Percentiles rank a stretch among this genome's conserved stretches.
phyloP scores from a whole-genome alignment of 2,329 filamentous ascomycete species.

The Lithohypha guttulata region DNA sequence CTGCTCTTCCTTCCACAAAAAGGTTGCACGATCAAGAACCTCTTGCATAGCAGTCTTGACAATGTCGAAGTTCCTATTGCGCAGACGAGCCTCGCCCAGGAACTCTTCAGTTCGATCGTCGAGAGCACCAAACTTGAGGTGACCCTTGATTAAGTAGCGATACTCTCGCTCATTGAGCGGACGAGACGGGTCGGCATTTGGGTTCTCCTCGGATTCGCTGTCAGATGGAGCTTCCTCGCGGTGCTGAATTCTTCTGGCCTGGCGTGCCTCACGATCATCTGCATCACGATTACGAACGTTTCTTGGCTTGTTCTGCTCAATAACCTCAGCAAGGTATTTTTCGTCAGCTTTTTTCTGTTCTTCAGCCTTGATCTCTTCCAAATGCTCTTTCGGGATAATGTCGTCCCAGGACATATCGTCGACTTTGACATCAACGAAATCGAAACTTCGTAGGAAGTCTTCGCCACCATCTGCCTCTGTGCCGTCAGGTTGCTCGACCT shows the following conservation, averaged over 20 bases:
- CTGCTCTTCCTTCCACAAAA: slow-evolving; percentile 63
- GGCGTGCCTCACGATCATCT: slow-evolving; percentile 49
- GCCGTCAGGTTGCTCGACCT: slow-evolving; percentile 88
- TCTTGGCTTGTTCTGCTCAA: slow-evolving; percentile 76
- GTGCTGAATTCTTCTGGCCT: slow-evolving; percentile 55
- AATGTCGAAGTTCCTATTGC: slow-evolving; percentile 70
- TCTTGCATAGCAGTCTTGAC: slow-evolving; percentile 66
- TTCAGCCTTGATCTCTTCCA: slow-evolving; percentile 79
- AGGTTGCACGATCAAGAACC: slow-evolving; percentile 60
- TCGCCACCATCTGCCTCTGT: slow-evolving; percentile 93
- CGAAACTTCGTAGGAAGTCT: slow-evolving; percentile 79
- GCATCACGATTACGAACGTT: slow-evolving; percentile 50
- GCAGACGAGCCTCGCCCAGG: slow-evolving; percentile 72
- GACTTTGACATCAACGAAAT: slow-evolving; percentile 96
- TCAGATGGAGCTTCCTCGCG: slow-evolving; percentile 60
- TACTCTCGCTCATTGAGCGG: slow-evolving; percentile 87
- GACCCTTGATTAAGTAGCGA: slow-evolving; percentile 79
- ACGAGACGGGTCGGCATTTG: slow-evolving; percentile 68
- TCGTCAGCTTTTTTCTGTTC: slow-evolving; percentile 78
- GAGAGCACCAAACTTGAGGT: slow-evolving; percentile 81
- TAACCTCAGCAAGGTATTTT: slow-evolving; percentile 67
- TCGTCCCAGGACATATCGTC: slow-evolving; percentile 92
- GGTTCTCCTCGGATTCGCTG: slow-evolving; percentile 55
- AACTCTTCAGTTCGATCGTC: slow-evolving; percentile 82
- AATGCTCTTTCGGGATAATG: slow-evolving; percentile 88